Base-by-base conservation (phyloP, 306 rosid species). In the Trifolium pratense region DNA sequence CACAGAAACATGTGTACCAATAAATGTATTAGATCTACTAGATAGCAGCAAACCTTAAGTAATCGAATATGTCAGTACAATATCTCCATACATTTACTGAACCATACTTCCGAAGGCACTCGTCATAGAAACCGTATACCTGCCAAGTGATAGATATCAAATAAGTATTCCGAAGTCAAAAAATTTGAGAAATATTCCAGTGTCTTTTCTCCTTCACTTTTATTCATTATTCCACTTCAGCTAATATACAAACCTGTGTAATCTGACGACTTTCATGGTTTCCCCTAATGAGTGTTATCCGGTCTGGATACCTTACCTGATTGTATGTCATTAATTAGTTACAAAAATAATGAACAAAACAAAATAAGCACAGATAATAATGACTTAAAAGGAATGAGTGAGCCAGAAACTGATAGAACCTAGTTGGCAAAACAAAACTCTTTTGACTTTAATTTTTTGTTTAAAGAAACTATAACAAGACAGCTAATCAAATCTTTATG, bases 81-180 rank as follows among this genome's bases (percentile, higher is more conserved):
- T 95, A 92, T 95, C 97, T 92, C 99, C 99, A 95, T 56, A 95
- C 99, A 85, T 95, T 95, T 82, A 87, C 96, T 26, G 99, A 95
- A 66, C 97, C 99, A 78, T 95, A 95, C 81, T 95, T 95, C 40
- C 99, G 96, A 39, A 95, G 96, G 86, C 99, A 95, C 85, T 95
- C 99, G 21, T 95, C 99, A 56, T 95, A 95, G 87, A 95, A 95
- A 85, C 99, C 99, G 80, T 95, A 95, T 73, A 95, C 99, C 99
- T 95, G 96, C 77, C 86, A 74, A 53, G 67, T 63, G 65, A 80
- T 49, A 70, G 57, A 83, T 45, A 78, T 39, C 74, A 65, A 66
- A 74, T 84, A 75, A 88, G 85, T 71, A 65, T 36, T 74, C 55
- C 16, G 57, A 61, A 66, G 32, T 75, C 36, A 81, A 1, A 75